Percentiles rank a stretch among this genome's conserved stretches.
Conservation (phyloP, 2,329 filamentous ascomycete species). For the Cladosporium sp. region DNA sequence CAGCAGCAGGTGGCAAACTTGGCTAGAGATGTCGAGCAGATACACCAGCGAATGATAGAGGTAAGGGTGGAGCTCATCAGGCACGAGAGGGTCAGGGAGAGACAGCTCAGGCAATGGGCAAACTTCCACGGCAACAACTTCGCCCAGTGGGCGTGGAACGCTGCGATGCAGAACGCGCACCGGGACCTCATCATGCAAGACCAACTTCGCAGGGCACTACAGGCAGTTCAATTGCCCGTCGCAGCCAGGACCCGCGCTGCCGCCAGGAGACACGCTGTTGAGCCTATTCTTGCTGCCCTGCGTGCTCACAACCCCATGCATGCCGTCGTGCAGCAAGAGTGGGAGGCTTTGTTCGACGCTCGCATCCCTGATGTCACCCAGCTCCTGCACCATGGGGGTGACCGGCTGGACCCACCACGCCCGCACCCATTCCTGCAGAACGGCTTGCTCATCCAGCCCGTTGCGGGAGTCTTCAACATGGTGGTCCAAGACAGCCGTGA, state of each 20-base stretch:
- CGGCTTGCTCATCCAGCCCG: background rate
- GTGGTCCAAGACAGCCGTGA: background rate
- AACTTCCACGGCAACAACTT: no score
- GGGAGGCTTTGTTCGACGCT: background rate
- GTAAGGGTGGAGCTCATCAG: background rate
- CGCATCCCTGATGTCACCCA: background rate
- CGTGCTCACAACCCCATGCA: background rate
- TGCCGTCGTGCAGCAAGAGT: background rate
- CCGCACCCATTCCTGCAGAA: background rate
- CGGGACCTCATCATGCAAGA: no score
- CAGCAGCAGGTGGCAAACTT: no score
- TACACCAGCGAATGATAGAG: background rate
- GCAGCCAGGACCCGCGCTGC: no score
- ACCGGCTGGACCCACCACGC: background rate
- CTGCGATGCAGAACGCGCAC: no score
- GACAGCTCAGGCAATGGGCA: no score
- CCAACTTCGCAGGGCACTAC: background rate
- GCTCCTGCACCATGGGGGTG: background rate
- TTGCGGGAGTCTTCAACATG: background rate
- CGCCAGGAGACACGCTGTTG: no score
- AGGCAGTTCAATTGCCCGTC: no score
- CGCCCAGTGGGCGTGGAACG: background rate
- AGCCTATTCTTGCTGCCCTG: background rate
- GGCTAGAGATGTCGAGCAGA: background rate
- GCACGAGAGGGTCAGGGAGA: background rate